Evolutionary conservation across 2,329 filamentous ascomycete genomes (phyloP), one percentile per base, ranked within the genome.

Genomic region (Aureobasidium lini): DNA sequence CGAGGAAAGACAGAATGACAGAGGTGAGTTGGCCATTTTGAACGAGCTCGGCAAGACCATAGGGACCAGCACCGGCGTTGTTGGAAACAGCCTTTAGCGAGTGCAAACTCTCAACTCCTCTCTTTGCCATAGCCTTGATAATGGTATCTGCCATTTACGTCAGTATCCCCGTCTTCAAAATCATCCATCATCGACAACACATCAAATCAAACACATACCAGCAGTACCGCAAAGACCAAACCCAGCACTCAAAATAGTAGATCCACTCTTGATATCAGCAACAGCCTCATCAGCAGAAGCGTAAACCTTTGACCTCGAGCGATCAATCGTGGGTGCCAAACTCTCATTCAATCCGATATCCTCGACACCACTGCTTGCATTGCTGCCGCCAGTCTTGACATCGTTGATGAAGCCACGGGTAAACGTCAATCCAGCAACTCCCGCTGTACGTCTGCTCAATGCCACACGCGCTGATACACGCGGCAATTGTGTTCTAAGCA

Each of bases 1-100:
- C 92, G 52, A 96, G 91, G 73, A 96, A 96, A 68, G 88, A 93
- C 40, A 91, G 89, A 69, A 96, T 86, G 86, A 96, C 95, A 78
- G 94, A 94, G 73, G 82, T 85, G 75, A 96, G 87, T 77, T 96
- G 92, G 70, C 89, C 73, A 89, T 83, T 65, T 87, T 90, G 37
- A 92, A 83, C 71, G 42, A 73, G 65, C 31, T 69, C 69, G 18
- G 70, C 71, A 3, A 73, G 67, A 61, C 71, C 71, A 2, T 92
- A 92, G 6, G 86, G 87, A 62, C 82, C 82, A 66, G 93, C 90
- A 61, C 92, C 92, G 34, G 92, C 92, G 71, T 96, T 96, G 79
- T 96, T 96, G 53, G 90, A 95, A 58, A 95, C 92, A 18, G 90
- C 92, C 1, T 91, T 96, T 28, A 96, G 75, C 1, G 65, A 67